Conservation (phyloP, 2,329 filamentous ascomycete genomes). For the Fusarium brachygibbosum region DNA sequence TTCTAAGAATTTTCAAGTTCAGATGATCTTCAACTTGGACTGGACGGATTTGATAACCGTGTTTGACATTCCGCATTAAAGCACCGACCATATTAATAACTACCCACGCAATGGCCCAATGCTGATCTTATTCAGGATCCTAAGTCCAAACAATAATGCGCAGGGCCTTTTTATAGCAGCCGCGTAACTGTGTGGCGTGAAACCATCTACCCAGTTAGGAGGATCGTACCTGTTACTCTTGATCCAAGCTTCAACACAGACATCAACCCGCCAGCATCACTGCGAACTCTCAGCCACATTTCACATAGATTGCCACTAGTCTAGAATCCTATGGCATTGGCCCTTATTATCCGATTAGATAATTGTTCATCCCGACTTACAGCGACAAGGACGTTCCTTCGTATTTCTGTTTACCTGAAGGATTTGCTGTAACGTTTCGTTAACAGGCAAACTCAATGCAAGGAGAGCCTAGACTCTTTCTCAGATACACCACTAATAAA, state of each 20-base stretch:
- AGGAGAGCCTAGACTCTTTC: background rate
- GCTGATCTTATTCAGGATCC: constrained; percentile 21
- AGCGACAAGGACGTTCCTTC: background rate
- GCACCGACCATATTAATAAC: constrained; percentile 23
- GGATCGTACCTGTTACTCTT: constrained; percentile 33
- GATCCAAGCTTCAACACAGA: constrained; percentile 25
- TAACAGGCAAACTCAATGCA: constrained; percentile 18
- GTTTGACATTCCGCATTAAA: constrained; percentile 13
- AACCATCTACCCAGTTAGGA: constrained; percentile 12
- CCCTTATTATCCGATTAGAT: background rate
- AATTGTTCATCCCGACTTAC: background rate
- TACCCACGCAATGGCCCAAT: constrained; percentile 20
- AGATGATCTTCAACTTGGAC: constrained; percentile 26
- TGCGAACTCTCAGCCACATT: constrained; percentile 27
- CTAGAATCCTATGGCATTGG: background rate
- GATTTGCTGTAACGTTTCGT: constrained; percentile 32
- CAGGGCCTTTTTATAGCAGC: constrained; percentile 29
- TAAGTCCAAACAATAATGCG: constrained; percentile 28
- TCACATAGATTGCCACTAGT: constrained; percentile 34
- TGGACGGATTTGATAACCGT: background rate
- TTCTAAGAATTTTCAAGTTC: constrained; percentile 2
- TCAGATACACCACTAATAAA: background rate
- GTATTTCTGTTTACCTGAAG: constrained; percentile 11
- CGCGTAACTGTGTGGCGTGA: constrained; percentile 34
- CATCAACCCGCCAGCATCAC: constrained; percentile 8